Conservation (phyloP, 768 basidiomycete genomes). For the Termitomyces bulborhizus region DNA sequence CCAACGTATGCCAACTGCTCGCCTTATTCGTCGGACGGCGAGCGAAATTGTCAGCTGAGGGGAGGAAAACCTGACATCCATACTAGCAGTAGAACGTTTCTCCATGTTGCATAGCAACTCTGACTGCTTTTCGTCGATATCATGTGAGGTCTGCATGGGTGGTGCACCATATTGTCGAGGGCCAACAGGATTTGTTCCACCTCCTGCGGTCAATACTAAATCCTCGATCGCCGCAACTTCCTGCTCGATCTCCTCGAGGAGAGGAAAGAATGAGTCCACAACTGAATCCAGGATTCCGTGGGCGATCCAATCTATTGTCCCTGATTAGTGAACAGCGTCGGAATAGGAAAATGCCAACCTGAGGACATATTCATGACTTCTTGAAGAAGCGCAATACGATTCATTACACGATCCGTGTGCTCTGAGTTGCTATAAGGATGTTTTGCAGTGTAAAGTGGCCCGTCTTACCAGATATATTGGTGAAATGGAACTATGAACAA, state of each 20-base stretch:
- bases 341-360: conserved; percentile 33
- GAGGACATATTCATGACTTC: conserved; percentile 64
- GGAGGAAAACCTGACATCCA: conserved; percentile 24
- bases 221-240: conserved; percentile 78
- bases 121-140: neutral
- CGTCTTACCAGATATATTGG: conserved; percentile 62
- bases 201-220: conserved; percentile 42
- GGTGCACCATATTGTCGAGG: neutral
- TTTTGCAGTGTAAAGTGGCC: neutral
- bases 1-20: conserved; percentile 23
- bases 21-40: conserved; percentile 28
- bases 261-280: conserved; percentile 89
- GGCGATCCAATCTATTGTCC: conserved; percentile 78
- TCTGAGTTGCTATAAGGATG: conserved; percentile 30
- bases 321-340: neutral
- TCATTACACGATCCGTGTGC: conserved; percentile 72
- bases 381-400: conserved; percentile 60
- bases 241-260: conserved; percentile 71
- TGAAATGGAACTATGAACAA: conserved; percentile 76
- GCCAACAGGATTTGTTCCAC: neutral
- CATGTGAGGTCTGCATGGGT: neutral
- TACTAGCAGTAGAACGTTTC: conserved; percentile 15
- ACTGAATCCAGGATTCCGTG: conserved; percentile 90
- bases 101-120: neutral
- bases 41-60: conserved; percentile 29